phyloP scores from a whole-genome alignment of 2,329 filamentous ascomycete genomes.

The Parastagonospora avenae region DNA sequence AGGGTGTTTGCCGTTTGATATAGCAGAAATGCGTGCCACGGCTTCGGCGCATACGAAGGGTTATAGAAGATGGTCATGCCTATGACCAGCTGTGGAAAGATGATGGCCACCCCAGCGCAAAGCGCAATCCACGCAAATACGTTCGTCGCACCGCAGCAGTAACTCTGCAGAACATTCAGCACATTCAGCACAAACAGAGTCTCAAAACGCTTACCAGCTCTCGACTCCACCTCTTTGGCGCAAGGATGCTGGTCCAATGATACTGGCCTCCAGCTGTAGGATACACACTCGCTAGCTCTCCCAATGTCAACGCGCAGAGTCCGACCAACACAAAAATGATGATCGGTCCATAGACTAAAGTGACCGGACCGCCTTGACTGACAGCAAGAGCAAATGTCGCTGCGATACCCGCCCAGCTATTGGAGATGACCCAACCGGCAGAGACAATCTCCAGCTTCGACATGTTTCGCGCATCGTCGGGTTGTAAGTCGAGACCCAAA shows the following conservation, averaged over 20 bases:
- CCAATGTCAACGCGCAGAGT: slow-evolving; percentile 13
- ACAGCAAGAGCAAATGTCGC: slow-evolving; percentile 19
- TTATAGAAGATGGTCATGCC: slow-evolving; percentile 15
- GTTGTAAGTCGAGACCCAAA: slow-evolving; percentile 10
- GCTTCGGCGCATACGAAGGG: slow-evolving; percentile 10
- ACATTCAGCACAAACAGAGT: not conserved
- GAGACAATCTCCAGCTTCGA: slow-evolving; percentile 18
- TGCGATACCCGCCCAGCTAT: slow-evolving; percentile 21
- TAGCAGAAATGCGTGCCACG: slow-evolving; percentile 22
- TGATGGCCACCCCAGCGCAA: slow-evolving; percentile 21
- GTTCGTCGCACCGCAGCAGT: slow-evolving; percentile 20
- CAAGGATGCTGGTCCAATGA: slow-evolving; percentile 41
- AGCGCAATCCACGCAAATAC: slow-evolving; percentile 23
- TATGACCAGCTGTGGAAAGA: slow-evolving; percentile 14
- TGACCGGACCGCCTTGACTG: slow-evolving; percentile 15
- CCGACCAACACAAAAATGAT: slow-evolving; percentile 18
- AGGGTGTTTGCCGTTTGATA: slow-evolving; percentile 18
- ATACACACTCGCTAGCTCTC: slow-evolving; percentile 40
- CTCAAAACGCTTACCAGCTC: slow-evolving; percentile 8
- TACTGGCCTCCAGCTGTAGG: slow-evolving; percentile 36
- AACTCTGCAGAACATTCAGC: slow-evolving; percentile 11
- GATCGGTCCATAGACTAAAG: slow-evolving; percentile 19
- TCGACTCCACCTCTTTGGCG: slow-evolving; percentile 44
- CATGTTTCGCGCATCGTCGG: slow-evolving; percentile 13
- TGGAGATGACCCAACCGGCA: slow-evolving; percentile 22